Evolutionary conservation across 169 alveolate species (phyloP), one percentile per base, ranked within the genome.

Genomic region (Plasmodium fragile): DNA sequence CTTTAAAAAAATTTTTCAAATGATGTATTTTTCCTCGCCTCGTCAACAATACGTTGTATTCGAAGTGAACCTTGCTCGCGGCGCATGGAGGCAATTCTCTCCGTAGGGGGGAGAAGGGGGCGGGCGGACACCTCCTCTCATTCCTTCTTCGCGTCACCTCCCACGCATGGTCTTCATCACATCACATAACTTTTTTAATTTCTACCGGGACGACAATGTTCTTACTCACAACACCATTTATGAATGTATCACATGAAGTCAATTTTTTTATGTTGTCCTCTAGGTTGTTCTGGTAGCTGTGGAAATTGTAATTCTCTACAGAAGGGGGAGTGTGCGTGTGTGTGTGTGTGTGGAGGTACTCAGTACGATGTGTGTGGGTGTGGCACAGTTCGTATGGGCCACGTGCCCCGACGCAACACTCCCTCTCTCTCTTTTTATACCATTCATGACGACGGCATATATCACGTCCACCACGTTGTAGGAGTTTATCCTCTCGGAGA

Each of bases 391-490:
- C n/a, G n/a, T n/a, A n/a, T n/a, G n/a, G n/a, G n/a, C n/a, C n/a
- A n/a, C n/a, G n/a, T n/a, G n/a, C n/a, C n/a, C n/a, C n/a, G n/a
- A n/a, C n/a, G 11, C 8, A 32, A 4, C 55, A 11, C 18, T 75
- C 4, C 55, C 11, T 39, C 30, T n/a, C n/a, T n/a, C n/a, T n/a
- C n/a, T n/a, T n/a, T n/a, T n/a, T n/a, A n/a, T 39, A 83, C 92
- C 92, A 83, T 83, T 83, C 13, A 83, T 43, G 71, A 83, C 10
- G 83, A 83, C 71, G 25, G 92, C 77, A 11, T 83, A 83, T 4
- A 83, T 83, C 6, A 83, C 55, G 16, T 83, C 92, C 11, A 72
- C 92, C 8, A 83, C 22, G 39, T 83, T 83, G 52, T 55, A 43
- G 7, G 92, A 83, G 34, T 45, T 83, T 32, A 83, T 73, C 52